Conservation (phyloP, 108 stramenopile species). For the Skeletonema potamos region DNA sequence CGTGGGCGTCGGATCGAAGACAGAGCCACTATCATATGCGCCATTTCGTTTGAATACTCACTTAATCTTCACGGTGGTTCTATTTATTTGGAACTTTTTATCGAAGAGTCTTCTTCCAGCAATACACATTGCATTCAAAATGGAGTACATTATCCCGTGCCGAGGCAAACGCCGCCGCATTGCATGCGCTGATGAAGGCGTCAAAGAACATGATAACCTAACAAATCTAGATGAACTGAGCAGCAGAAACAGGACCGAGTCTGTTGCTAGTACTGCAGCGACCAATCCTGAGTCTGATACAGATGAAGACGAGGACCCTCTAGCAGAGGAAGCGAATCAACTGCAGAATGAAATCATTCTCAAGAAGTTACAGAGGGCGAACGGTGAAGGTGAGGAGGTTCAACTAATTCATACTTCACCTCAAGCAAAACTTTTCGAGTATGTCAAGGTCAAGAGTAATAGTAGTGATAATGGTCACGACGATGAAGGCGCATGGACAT, state of each 20-base stretch:
- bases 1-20: too few relatives aligned
- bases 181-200: not conserved
- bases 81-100: too few relatives aligned
- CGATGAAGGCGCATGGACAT: slow-evolving; percentile 8
- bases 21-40: too few relatives aligned
- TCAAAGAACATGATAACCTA: not conserved
- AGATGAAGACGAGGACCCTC: not conserved
- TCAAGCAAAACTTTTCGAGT: slow-evolving; percentile 15
- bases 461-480: slow-evolving; percentile 5
- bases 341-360: not conserved
- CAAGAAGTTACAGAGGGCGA: slow-evolving; percentile 6
- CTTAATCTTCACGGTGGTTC: too few relatives aligned
- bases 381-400: slow-evolving; percentile 15
- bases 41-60: too few relatives aligned
- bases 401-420: slow-evolving; percentile 9
- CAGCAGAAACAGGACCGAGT: not conserved
- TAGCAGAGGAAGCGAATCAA: slow-evolving; percentile 4
- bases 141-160: not conserved
- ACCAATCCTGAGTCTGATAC: not conserved
- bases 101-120: too few relatives aligned
- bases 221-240: not conserved
- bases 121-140: not conserved
- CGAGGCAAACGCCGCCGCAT: not conserved
- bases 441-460: too few relatives aligned
- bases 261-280: not conserved